Base-by-base conservation (phyloP, 345 rosid species). In the Corchorus capsularis region DNA sequence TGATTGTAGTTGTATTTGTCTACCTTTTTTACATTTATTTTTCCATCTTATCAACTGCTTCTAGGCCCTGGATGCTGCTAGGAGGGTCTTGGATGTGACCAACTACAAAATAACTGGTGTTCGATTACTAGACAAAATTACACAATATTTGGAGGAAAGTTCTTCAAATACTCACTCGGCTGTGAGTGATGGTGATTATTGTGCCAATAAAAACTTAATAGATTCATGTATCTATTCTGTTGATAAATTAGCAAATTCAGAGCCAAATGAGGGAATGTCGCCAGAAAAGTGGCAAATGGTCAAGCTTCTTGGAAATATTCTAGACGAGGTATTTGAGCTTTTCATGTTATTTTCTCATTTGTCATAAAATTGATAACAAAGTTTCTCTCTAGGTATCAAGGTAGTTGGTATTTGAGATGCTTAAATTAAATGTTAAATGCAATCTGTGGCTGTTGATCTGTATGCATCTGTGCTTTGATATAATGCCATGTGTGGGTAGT, bases 41-140 rank as follows among this genome's bases (percentile, higher is more conserved):
- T 34, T 32, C 43, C 2, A 3, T 32, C 35, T 56, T 20, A 35
- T 57, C 17, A 59, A n/a, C 52, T 67, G 75, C 64, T 72, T 60
- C 34, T 83, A 93, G 99, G 92, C 96, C 59, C 79, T 95, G 82
- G 97, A 89, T 89, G 98, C 98, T 77, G 14, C 86, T 65, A 91
- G 87, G 83, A 92, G 78, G 90, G 94, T 92, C 67, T 86, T 87
- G 79, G 82, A 74, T 55, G 56, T 92, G 65, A 88, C 92, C 72
- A 82, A 79, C 12, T 69, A 85, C 77, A 93, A 88, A 88, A 85
- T 84, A 88, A 82, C 82, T 64, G 93, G 91, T 76, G 76, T 69
- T 45, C 89, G 66, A 32, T 82, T 93, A 69, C 79, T 95, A 76
- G 93, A 83, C 77, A 88, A 86, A 82, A 83, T 93, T 49, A 82